Evolutionary conservation across 306 rosid species (phyloP).

Genomic region (Acacia melanoxylon): DNA sequence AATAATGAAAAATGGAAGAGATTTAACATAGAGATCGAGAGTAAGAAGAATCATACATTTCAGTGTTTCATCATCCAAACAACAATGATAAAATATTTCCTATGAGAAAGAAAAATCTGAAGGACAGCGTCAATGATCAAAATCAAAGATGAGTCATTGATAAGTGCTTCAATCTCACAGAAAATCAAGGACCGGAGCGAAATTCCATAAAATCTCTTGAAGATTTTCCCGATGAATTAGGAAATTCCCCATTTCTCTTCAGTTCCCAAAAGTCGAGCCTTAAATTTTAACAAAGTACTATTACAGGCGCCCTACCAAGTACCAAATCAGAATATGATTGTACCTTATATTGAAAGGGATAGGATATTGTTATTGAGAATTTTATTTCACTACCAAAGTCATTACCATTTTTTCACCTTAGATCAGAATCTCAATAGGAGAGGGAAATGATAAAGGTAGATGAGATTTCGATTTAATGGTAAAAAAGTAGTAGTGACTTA

Average conservation of each 20-base stretch:
- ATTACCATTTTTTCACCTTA: too few species aligned
- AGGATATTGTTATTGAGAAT: too few species aligned
- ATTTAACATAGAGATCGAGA: not conserved
- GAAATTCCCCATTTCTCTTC: conserved; percentile 25
- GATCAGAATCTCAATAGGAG: too few species aligned
- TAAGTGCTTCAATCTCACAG: not conserved
- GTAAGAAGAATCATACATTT: not conserved
- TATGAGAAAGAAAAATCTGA: not conserved
- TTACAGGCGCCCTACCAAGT: too few species aligned
- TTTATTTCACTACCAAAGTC: too few species aligned
- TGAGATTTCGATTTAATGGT: too few species aligned
- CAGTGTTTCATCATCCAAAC: not conserved
- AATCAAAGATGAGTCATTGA: not conserved
- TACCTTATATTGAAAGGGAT: too few species aligned
- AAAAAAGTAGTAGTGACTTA: too few species aligned
- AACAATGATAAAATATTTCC: not conserved
- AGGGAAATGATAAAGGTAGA: too few species aligned
- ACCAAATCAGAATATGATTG: too few species aligned
- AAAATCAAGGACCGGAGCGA: not conserved
- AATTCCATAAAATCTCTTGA: not conserved
- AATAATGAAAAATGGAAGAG: not conserved
- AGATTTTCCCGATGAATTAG: conserved; percentile 29
- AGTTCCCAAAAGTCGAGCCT: not conserved
- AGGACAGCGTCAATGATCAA: not conserved
- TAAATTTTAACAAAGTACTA: too few species aligned